A percentile compares a stretch with the other conserved stretches of the same genome.
These are phyloP conservation scores for Endotrypanum monterogeii DNA, from an alignment of 208 protist species.

Conservation along the genomic window DNA sequence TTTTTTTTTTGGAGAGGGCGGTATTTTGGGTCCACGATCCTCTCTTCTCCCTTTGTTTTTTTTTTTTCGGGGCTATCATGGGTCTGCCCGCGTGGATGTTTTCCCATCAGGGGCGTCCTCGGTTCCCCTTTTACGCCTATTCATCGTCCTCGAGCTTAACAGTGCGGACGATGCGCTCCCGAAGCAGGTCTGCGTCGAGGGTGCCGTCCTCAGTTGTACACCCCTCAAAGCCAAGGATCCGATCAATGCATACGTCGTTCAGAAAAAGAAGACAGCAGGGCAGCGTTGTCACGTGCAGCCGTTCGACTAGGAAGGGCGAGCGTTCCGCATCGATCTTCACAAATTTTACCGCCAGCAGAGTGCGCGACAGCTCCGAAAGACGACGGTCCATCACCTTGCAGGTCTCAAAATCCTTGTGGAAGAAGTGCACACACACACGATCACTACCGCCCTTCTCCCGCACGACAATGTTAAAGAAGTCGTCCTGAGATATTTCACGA, in stretches of 20 bases:
- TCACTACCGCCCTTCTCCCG: conserved; percentile 91
- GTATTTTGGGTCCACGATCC: not conserved
- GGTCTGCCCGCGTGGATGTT: not conserved
- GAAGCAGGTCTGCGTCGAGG: conserved; percentile 81
- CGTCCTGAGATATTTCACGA: conserved; percentile 90
- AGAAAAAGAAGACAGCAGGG: conserved; percentile 94
- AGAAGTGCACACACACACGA: conserved; percentile 93
- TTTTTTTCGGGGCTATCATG: too few species aligned
- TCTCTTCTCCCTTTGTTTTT: not conserved
- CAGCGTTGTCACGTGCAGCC: conserved; percentile 91
- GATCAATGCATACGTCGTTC: conserved; percentile 94
- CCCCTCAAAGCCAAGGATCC: conserved; percentile 96
- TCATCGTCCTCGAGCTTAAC: conserved; percentile 19
- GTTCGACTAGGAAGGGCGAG: conserved; percentile 94
- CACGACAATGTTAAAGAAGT: conserved; percentile 94
- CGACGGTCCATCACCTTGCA: conserved; percentile 96
- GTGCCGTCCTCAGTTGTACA: conserved; percentile 80
- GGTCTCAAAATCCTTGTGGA: conserved; percentile 95
- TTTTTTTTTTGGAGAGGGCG: not conserved
- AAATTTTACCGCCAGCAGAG: conserved; percentile 90
- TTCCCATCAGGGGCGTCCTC: not conserved
- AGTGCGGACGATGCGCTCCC: conserved; percentile 60
- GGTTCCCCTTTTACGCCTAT: conserved; percentile 1
- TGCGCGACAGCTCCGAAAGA: conserved; percentile 80
- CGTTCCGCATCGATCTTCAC: conserved; percentile 95